Base-by-base conservation (phyloP, 2,329 filamentous ascomycete species). In the Penicillium capsulatum region DNA sequence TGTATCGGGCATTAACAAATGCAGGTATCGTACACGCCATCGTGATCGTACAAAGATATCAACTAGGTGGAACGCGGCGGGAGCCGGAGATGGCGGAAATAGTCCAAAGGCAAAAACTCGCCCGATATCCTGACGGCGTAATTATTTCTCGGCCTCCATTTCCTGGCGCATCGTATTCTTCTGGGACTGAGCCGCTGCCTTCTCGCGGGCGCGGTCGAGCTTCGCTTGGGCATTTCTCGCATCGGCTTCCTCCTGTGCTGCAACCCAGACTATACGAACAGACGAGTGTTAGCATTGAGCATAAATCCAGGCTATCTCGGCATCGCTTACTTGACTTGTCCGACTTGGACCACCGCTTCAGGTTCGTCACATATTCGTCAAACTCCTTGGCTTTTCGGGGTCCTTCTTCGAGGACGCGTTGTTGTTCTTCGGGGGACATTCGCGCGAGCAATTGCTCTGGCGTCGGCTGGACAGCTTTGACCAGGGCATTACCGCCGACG, bases 401-500 rank as follows among this genome's bases (percentile, higher is more conserved):
- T 13, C 88, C 79, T 42, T 82, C 79, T 65, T 90, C 89, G n/a
- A 94, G 71, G 47, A 86, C 89, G 59, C 85, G 80, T 65, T 86
- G 86, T 61, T 92, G 86, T n/a, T 98, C 77, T 22, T 97, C 92
- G 1, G 91, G 91, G 65, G 91, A 97, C 71, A 97, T 97, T 66
- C 77, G 81, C 64, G 78, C 75, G 73, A 94, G 89, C 29, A 98
- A 76, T 69, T 97, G 89, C 66, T 96, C 92, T 55, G 96, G 89
- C 9, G 85, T 84, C 2, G 92, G 92, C 17, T 67, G 66, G 40
- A 71, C 50, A 29, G 81, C 94, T 68, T 83, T 79, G 30, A 91
- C 84, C 37, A 97, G 71, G 11, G 84, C 83, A 16, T 92, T 92
- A 3, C 92, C 92, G 36, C 92, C 92, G 44, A 96, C 75, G 58